Conservation (phyloP, 2,329 filamentous ascomycete genomes). For the Paraphoma sp. region DNA sequence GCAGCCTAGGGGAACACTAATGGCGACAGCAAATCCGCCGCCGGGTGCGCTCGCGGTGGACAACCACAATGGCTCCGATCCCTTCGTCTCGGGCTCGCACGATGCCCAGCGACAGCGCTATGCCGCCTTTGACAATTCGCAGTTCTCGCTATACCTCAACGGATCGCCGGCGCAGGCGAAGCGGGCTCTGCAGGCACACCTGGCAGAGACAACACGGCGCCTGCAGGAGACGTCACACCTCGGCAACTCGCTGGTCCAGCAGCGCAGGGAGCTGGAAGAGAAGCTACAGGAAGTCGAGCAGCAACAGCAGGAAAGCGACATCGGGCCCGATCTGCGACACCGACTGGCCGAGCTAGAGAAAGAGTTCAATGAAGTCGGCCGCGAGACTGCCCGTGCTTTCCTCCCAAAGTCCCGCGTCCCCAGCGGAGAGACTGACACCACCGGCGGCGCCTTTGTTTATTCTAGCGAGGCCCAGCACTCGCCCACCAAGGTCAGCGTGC, state of each 20-base stretch:
- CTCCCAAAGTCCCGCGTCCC: constrained; percentile 80
- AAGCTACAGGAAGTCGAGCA: constrained; percentile 85
- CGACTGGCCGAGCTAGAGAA: constrained; percentile 87
- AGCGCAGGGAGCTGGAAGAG: constrained; percentile 82
- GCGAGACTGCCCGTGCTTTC: constrained; percentile 87
- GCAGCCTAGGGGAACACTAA: constrained; percentile 28
- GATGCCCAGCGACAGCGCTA: constrained; percentile 68
- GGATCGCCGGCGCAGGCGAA: constrained; percentile 87
- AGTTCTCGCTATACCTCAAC: constrained; percentile 77
- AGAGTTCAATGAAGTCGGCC: constrained; percentile 92
- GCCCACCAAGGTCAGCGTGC: constrained; percentile 86
- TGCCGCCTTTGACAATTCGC: constrained; percentile 80
- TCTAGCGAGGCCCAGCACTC: constrained; percentile 84
- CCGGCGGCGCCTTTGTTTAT: constrained; percentile 59
- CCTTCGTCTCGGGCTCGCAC: constrained; percentile 51
- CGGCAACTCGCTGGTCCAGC: constrained; percentile 84
- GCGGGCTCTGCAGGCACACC: constrained; percentile 86
- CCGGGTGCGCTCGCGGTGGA: constrained; percentile 50
- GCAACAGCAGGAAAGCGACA: constrained; percentile 71
- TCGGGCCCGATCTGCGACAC: constrained; percentile 81
- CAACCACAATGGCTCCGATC: constrained; percentile 50
- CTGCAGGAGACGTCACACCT: constrained; percentile 91
- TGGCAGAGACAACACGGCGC: constrained; percentile 89
- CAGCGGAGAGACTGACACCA: constrained; percentile 55
- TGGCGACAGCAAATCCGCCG: constrained; percentile 53